Conservation (phyloP, 257 asterid species). For the Salvia splendens region DNA sequence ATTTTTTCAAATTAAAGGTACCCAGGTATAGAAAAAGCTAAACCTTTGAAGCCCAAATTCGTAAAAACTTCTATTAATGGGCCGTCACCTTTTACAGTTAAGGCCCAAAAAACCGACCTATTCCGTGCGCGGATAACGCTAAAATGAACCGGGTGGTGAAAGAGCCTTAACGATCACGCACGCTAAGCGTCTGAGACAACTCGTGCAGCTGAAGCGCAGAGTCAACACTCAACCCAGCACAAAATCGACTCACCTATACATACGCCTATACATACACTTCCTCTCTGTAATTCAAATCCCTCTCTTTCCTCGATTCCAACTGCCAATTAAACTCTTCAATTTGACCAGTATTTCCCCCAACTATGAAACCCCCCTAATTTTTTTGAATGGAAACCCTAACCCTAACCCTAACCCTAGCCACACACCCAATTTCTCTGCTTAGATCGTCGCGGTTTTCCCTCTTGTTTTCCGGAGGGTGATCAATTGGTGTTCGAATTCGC, state of each 20-base stretch:
- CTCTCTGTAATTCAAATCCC: conserved; percentile 16
- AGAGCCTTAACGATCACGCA: conserved; percentile 28
- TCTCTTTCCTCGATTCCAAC: conserved; percentile 29
- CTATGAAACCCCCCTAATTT: conserved; percentile 52
- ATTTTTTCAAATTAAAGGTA: too few relatives aligned
- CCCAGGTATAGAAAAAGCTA: too few relatives aligned
- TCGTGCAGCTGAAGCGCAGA: conserved; percentile 40
- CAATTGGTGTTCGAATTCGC: conserved; percentile 34
- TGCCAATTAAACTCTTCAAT: conserved; percentile 39
- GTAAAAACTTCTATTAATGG: too few relatives aligned
- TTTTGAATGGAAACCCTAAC: conserved; percentile 59
- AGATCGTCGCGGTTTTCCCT: conserved; percentile 43
- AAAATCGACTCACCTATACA: conserved; percentile 41
- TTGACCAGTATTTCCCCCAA: conserved; percentile 37
- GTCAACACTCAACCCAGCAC: conserved; percentile 41
- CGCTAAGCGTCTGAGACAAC: conserved; percentile 35
- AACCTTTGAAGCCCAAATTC: neutral
- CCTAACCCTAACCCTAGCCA: conserved; percentile 56
- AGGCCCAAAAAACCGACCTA: neutral
- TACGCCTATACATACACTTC: conserved; percentile 37
- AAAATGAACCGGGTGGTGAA: conserved; percentile 13
- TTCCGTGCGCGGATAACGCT: conserved; percentile 24
- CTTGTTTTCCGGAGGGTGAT: conserved; percentile 56
- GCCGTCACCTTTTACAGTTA: too few relatives aligned
- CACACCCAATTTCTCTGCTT: conserved; percentile 40